Evolutionary conservation across 495 filamentous ascomycete species (phyloP), one percentile per base, ranked within the genome.

Genomic region (Pseudevernia furfuracea): DNA sequence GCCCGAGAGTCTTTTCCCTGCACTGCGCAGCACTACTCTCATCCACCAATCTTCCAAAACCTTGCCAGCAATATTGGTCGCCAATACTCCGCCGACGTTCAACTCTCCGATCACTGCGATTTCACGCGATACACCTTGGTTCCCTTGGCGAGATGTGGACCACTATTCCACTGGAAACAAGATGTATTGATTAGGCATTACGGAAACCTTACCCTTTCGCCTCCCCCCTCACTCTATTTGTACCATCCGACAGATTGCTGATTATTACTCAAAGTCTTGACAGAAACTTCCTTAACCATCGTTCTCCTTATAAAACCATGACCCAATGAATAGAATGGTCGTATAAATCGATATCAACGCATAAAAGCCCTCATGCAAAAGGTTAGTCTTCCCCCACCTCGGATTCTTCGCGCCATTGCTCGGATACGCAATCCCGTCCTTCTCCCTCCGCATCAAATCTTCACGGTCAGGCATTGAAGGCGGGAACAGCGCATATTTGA

Each of bases 401-500:
- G 49, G 1, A 12, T 14, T 11, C 49, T 28, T 53, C 25, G 49
- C 49, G 12, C 28, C 49, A 2, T 32, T 2, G 4, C 11, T 53
- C 25, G 49, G 49, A 53, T 53, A 28, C 23, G 49, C 49, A 32
- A 53, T 53, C 4, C 12, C 25, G 0, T 53, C 49, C 23, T 53
- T 53, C 3, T 28, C 23, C 25, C 49, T 28, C 23, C 8, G 49
- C 49, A 63, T 52, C 25, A 63, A 34, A 32, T 63, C 61, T 11
- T 43, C 61, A 43, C 43, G 53, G 17, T 63, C 61, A 23, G 49
- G 49, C 10, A 63, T 43, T 0, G 61, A 23, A 17, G 61, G 61
- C 21, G 61, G 61, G 15, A 21, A 37, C 38, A 63, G 23, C 3
- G 61, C 38, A n/a, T 63, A 63, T 12, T 56, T 57, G 38, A 63